Evolutionary conservation across 2,329 filamentous ascomycete genomes (phyloP).

Genomic region (Fusarium sp.): DNA sequence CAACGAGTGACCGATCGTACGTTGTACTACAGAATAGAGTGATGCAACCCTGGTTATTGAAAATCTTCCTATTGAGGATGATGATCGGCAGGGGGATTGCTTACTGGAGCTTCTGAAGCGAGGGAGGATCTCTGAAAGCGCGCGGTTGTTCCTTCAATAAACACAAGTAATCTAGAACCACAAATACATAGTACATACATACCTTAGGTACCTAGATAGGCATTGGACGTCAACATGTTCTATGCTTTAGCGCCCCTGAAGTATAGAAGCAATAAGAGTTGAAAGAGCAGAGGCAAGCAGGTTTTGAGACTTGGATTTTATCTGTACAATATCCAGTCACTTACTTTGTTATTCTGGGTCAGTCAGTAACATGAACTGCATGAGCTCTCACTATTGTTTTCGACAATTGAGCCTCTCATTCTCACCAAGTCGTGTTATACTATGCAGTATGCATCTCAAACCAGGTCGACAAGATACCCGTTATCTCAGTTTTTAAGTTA

Average conservation of each 20-base stretch:
- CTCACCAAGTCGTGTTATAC: not conserved
- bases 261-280: not conserved
- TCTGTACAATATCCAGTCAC: not conserved
- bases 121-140: not conserved
- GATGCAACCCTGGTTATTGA: slow-evolving; percentile 10
- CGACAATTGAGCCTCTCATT: not conserved
- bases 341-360: not conserved
- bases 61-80: slow-evolving; percentile 6
- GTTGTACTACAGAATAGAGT: not conserved
- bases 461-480: no score
- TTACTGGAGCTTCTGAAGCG: not conserved
- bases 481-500: not conserved
- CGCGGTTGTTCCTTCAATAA: not conserved
- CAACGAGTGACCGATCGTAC: not conserved
- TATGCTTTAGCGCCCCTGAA: not conserved
- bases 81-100: slow-evolving; percentile 39
- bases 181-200: not conserved
- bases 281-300: not conserved
- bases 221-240: no score
- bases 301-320: no score
- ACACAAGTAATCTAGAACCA: not conserved
- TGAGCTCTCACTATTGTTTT: no score
- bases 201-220: not conserved
- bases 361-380: not conserved
- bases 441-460: no score